Conservation (phyloP, 495 filamentous ascomycete genomes). For the Aspergillus mulundensis region DNA sequence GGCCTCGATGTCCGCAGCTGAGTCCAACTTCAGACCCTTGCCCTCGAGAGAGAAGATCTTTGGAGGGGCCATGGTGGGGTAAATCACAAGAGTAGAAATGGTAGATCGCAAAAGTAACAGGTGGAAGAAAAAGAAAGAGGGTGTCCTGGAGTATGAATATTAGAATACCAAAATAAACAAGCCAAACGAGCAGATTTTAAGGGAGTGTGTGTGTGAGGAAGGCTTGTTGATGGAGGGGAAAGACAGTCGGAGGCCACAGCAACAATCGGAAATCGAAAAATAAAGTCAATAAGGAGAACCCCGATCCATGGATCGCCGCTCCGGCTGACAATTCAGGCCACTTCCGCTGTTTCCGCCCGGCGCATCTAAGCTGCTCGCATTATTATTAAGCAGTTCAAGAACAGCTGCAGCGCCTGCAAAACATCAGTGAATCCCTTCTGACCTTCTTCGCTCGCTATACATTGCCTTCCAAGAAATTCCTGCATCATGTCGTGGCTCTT, state of each 20-base stretch:
- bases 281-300: background rate
- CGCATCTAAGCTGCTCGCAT: slow-evolving; percentile 8
- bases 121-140: background rate
- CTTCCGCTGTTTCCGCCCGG: slow-evolving; percentile 13
- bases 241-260: background rate
- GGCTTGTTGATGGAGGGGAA: background rate
- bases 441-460: background rate
- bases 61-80: slow-evolving; percentile 50
- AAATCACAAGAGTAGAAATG: slow-evolving; percentile 22
- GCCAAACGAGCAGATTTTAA: background rate
- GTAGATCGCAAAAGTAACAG: background rate
- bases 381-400: slow-evolving; percentile 29
- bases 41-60: slow-evolving; percentile 89
- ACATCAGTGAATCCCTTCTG: background rate
- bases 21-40: slow-evolving; percentile 86
- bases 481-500: slow-evolving; percentile 42
- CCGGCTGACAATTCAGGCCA: slow-evolving; percentile 20
- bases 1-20: slow-evolving; percentile 77
- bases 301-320: slow-evolving; percentile 17
- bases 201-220: background rate
- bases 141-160: background rate
- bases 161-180: background rate
- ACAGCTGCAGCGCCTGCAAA: background rate
- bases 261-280: slow-evolving; percentile 4
- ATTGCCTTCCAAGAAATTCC: background rate